Conservation (phyloP, 176 grass and related monocot genomes). For the Zizania latifolia region DNA sequence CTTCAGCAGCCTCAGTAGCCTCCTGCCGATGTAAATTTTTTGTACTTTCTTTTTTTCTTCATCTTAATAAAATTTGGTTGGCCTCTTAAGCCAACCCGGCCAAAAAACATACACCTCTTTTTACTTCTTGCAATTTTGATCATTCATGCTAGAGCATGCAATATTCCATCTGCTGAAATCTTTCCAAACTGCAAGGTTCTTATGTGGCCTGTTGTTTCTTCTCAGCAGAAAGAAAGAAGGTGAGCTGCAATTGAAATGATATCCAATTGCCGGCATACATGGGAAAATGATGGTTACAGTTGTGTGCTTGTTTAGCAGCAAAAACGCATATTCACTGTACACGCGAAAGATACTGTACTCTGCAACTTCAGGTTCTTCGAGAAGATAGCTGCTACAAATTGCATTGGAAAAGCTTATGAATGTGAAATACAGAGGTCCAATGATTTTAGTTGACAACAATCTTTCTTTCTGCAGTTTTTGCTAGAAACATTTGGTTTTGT, state of each 20-base stretch:
- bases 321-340: not conserved
- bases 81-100: not conserved
- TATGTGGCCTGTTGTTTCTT: slow-evolving; percentile 5
- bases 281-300: not conserved
- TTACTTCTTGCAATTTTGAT: not conserved
- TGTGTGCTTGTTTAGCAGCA: slow-evolving; percentile 1
- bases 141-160: not conserved
- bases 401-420: slow-evolving; percentile 24
- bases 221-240: slow-evolving; percentile 13
- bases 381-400: slow-evolving; percentile 15
- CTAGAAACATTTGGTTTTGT: not conserved
- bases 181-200: not conserved
- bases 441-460: slow-evolving; percentile 6
- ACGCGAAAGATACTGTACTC: not conserved
- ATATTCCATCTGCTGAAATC: slow-evolving; percentile 5
- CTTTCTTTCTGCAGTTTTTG: not conserved
- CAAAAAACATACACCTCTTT: not conserved
- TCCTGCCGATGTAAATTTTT: no score
- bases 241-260: no score
- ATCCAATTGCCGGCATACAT: no score
- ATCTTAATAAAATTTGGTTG: not conserved
- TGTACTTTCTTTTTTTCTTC: no score
- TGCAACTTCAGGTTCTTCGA: not conserved
- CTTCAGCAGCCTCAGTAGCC: no score
- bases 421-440: slow-evolving; percentile 13